Evolutionary conservation across 148 eudicot species (phyloP), one percentile per base, ranked within the genome.

Genomic region (Simmondsia chinensis): DNA sequence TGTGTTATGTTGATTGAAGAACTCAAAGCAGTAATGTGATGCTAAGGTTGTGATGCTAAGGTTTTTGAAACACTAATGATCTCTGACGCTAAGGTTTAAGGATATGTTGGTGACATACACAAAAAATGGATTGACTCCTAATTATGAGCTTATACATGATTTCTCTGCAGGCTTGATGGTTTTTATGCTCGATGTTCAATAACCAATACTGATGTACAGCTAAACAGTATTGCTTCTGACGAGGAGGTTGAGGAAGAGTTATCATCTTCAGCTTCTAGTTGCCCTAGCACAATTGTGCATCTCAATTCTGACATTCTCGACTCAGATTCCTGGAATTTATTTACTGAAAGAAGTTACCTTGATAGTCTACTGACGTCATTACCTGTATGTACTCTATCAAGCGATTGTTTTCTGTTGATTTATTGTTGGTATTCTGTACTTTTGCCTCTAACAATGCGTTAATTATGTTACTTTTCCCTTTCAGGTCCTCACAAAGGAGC

Each of bases 401-500:
- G 20, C 13, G 39, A 36, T 39, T 43, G 6, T 48, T 39, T 9
- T 27, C 9, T 16, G 3, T 14, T 19, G 13, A 9, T 14, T 50
- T 27, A 36, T 4, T 48, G 17, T 26, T n/a, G 25, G 20, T 28
- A 23, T 3, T 18, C 44, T 33, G 38, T 33, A 19, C 15, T 46
- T 20, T 7, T 42, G 31, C 29, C 6, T 14, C 40, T 20, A 2
- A 13, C 29, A 34, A 14, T 31, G 30, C 23, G 8, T 25, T 60
- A 31, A 10, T 16, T 26, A 30, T 30, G 31, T 40, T 20, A 36
- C 13, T 39, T 39, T 33, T 48, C 38, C 31, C 26, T 29, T 60
- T 9, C 50, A 68, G 96, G 94, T 87, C 50, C 61, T 87, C 50
- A 45, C 96, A 1, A 73, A 83, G 65, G 94, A 79, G 54, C 82